Conservation (phyloP, 2,329 filamentous ascomycete genomes). For the Aspergillus sp. region DNA sequence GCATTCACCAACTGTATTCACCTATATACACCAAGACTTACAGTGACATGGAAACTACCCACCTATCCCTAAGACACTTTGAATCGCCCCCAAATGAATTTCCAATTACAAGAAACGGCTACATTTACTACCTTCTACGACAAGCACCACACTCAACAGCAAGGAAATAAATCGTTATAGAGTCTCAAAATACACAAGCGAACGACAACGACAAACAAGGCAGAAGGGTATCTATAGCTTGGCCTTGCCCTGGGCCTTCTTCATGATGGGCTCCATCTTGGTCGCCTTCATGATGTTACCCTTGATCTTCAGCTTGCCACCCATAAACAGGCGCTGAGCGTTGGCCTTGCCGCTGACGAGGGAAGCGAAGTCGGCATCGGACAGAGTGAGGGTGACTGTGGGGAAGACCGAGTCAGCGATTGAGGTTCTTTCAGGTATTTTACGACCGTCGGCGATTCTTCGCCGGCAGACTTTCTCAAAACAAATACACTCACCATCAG, state of each 20-base stretch:
- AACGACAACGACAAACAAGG: neutral
- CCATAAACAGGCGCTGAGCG: conserved; percentile 94
- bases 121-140: too few relatives aligned
- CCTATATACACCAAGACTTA: too few relatives aligned
- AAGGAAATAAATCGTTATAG: conserved; percentile 7
- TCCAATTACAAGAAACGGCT: neutral
- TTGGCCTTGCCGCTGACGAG: conserved; percentile 86
- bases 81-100: too few relatives aligned
- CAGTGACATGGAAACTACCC: too few relatives aligned
- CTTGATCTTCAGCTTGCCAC: conserved; percentile 97
- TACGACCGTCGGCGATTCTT: neutral
- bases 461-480: neutral
- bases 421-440: too few relatives aligned
- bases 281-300: conserved; percentile 98
- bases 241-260: conserved; percentile 79
- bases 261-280: conserved; percentile 89
- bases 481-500: conserved; percentile 62
- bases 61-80: too few relatives aligned
- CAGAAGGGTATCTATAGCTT: conserved; percentile 64
- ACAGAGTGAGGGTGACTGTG: conserved; percentile 78
- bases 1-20: too few relatives aligned
- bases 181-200: conserved; percentile 10
- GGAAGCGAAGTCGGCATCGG: conserved; percentile 81
- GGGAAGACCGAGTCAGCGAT: neutral
- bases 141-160: neutral